Percentiles rank a stretch among this genome's conserved stretches.
Conservation (phyloP, 1,284 basidiomycete species). For the Pulveroboletus ridleyi region DNA sequence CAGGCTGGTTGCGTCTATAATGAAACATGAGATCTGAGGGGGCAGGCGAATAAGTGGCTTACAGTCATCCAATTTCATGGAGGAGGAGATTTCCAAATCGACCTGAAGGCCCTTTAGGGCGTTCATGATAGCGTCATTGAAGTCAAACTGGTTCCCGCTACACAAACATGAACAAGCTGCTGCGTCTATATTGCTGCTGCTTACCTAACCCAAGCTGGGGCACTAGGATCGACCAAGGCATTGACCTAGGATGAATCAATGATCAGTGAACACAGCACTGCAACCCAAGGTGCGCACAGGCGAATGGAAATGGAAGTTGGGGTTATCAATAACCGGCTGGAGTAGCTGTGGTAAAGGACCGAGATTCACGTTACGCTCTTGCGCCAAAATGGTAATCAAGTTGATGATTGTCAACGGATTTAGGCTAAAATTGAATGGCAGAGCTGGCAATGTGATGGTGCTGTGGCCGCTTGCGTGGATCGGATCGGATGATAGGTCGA, state of each 20-base stretch:
- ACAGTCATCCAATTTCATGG: conserved; percentile 67
- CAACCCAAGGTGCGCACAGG: conserved; percentile 20
- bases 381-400: conserved; percentile 59
- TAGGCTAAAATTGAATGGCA: conserved; percentile 73
- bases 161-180: conserved; percentile 20
- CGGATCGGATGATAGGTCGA: conserved; percentile 55
- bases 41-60: conserved; percentile 23
- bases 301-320: conserved; percentile 54
- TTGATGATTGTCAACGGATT: conserved; percentile 69
- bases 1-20: conserved; percentile 60
- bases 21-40: conserved; percentile 8
- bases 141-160: conserved; percentile 70
- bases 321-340: conserved; percentile 60
- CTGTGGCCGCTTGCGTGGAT: conserved; percentile 69
- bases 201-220: conserved; percentile 62
- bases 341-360: conserved; percentile 70
- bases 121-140: conserved; percentile 66
- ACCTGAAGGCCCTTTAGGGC: conserved; percentile 66
- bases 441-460: conserved; percentile 61
- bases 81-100: conserved; percentile 54
- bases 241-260: conserved; percentile 47
- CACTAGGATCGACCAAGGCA: conserved; percentile 58
- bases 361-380: conserved; percentile 62
- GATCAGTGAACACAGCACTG: conserved; percentile 5
- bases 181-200: conserved; percentile 7